A percentile compares a stretch with the other conserved stretches of the same genome.
Conservation (phyloP, 2,329 filamentous ascomycete species). For the Colletotrichum sp. region DNA sequence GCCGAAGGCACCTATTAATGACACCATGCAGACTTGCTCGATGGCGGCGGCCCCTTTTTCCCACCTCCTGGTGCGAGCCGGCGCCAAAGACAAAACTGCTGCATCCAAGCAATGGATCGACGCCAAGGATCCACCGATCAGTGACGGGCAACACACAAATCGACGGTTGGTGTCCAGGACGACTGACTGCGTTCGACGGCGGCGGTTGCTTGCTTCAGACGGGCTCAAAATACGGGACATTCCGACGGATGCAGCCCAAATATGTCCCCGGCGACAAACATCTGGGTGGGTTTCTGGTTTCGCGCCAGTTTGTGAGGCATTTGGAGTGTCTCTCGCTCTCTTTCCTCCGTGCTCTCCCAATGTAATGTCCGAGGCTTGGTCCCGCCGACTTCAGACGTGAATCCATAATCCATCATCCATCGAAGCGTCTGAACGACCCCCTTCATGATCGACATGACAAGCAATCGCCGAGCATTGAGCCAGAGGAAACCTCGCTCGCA, state of each 20-base stretch:
- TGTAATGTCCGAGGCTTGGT: background rate
- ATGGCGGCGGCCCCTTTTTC: background rate
- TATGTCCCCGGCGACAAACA: background rate
- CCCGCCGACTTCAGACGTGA: background rate
- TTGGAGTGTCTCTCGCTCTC: background rate
- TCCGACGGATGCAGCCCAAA: background rate
- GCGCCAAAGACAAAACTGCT: background rate
- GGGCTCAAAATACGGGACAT: background rate
- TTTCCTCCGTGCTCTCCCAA: background rate
- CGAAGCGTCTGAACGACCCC: background rate
- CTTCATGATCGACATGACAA: background rate
- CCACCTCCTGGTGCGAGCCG: background rate
- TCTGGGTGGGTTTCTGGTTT: background rate
- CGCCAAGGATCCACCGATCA: constrained; percentile 9
- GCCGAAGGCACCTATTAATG: background rate
- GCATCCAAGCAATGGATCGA: constrained; percentile 7
- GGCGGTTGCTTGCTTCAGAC: background rate
- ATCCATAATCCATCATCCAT: background rate
- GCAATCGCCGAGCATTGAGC: background rate
- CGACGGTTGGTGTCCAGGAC: background rate
- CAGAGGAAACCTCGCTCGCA: background rate
- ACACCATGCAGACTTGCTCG: background rate
- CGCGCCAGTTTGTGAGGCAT: background rate
- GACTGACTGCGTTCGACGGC: background rate
- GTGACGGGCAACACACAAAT: background rate